A percentile compares a stretch with the other conserved stretches of the same genome.
phyloP scores from a whole-genome alignment of 805 yeast species.

The Kregervanrija fluxuum region DNA sequence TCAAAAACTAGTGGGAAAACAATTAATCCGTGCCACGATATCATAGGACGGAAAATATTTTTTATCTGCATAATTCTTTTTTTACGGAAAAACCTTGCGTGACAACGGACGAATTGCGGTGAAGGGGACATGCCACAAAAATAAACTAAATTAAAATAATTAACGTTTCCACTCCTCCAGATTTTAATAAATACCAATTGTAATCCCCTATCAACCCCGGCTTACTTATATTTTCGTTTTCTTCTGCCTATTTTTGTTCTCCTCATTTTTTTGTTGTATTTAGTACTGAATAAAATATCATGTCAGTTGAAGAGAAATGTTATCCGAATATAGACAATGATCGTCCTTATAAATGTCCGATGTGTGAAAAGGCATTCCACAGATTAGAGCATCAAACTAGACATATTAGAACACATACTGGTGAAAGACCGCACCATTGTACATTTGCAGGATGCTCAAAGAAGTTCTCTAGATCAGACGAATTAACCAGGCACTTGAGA shows the following conservation, averaged over 20 bases:
- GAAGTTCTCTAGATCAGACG: conserved; percentile 64
- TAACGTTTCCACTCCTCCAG: too few species aligned
- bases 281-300: background rate
- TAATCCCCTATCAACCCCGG: background rate
- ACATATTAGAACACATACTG: conserved; percentile 75
- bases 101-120: too few species aligned
- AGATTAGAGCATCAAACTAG: conserved; percentile 73
- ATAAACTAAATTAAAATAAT: too few species aligned
- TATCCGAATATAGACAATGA: conserved; percentile 17
- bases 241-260: background rate
- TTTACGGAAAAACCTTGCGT: too few species aligned
- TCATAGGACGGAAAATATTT: too few species aligned
- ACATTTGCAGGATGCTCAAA: conserved; percentile 64
- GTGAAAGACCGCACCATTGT: conserved; percentile 77
- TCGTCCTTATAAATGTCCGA: conserved; percentile 66
- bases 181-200: too few species aligned
- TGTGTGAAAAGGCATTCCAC: conserved; percentile 69
- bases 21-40: too few species aligned
- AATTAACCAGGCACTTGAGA: conserved; percentile 63
- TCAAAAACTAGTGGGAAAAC: too few species aligned
- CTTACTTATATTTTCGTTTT: background rate
- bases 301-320: background rate
- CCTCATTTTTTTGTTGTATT: background rate
- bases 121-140: too few species aligned
- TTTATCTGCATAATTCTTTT: too few species aligned